A percentile compares a stretch with the other conserved stretches of the same genome.
These are phyloP conservation scores for Sanghuangporus sanghuang DNA, from an alignment of 1,284 basidiomycete genomes.

Conservation along the genomic window DNA sequence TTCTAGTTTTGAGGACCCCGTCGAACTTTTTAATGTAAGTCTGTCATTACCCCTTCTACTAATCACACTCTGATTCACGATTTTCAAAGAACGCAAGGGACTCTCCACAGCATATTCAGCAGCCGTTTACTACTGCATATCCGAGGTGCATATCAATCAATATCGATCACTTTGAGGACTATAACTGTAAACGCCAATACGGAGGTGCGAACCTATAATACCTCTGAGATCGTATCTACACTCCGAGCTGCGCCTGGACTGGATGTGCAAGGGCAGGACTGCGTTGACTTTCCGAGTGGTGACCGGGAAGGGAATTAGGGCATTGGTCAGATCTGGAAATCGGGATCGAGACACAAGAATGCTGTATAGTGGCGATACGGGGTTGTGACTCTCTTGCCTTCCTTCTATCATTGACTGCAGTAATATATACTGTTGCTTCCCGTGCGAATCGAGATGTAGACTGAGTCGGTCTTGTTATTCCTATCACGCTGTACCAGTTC, in stretches of 20 bases:
- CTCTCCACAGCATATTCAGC: conserved; percentile 10
- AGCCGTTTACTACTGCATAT: conserved; percentile 1
- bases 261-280: not conserved
- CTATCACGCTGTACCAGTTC: too few relatives aligned
- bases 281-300: not conserved
- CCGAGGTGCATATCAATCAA: not conserved
- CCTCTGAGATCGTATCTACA: not conserved
- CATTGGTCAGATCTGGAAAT: too few relatives aligned
- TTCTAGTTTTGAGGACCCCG: not conserved
- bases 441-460: too few relatives aligned
- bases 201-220: not conserved
- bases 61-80: not conserved
- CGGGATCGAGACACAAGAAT: too few relatives aligned
- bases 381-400: too few relatives aligned
- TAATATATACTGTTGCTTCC: too few relatives aligned
- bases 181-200: not conserved
- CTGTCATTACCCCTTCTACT: not conserved
- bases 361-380: too few relatives aligned
- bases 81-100: not conserved
- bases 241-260: not conserved
- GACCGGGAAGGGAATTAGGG: not conserved
- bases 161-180: not conserved
- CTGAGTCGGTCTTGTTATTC: too few relatives aligned
- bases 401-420: too few relatives aligned
- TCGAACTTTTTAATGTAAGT: not conserved